phyloP scores from a whole-genome alignment of 306 rosid species.

The Cyamopsis tetragonoloba region DNA sequence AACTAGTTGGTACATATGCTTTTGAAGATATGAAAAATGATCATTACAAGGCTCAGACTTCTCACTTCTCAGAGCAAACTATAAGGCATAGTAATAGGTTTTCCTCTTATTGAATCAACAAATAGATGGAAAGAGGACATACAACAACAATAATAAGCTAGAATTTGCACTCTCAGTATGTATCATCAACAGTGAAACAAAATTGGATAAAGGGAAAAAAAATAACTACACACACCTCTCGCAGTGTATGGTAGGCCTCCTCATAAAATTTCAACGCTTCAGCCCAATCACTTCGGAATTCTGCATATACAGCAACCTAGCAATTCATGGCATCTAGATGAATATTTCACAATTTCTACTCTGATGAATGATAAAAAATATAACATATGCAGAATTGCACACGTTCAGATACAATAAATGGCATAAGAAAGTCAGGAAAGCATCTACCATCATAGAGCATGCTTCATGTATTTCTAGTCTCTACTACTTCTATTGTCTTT shows the following conservation, averaged over 20 bases:
- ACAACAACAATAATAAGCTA: conserved; percentile 9
- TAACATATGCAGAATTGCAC: conserved; percentile 17
- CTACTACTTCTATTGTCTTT: not conserved
- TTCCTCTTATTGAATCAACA: not conserved
- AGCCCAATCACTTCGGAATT: conserved; percentile 86
- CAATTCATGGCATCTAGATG: conserved; percentile 42
- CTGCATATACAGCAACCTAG: conserved; percentile 97
- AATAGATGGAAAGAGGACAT: not conserved
- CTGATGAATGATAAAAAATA: conserved; percentile 22
- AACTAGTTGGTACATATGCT: not conserved
- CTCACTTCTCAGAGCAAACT: not conserved
- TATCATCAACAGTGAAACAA: conserved; percentile 13
- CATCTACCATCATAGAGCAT: not conserved
- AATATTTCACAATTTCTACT: conserved; percentile 32
- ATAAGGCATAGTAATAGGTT: not conserved
- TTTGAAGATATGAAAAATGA: not conserved
- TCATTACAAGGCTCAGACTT: not conserved
- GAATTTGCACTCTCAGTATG: not conserved
- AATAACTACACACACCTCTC: conserved; percentile 56
- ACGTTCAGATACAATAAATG: not conserved
- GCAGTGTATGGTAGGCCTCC: conserved; percentile 81
- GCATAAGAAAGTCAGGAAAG: not conserved
- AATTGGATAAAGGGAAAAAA: not conserved
- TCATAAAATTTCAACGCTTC: conserved; percentile 89
- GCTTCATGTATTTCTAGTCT: not conserved